A percentile compares a stretch with the other conserved stretches of the same genome.
These are phyloP conservation scores for Sporothrix sp. DNA, from an alignment of 2,329 filamentous ascomycete species.

Conservation along the genomic window DNA sequence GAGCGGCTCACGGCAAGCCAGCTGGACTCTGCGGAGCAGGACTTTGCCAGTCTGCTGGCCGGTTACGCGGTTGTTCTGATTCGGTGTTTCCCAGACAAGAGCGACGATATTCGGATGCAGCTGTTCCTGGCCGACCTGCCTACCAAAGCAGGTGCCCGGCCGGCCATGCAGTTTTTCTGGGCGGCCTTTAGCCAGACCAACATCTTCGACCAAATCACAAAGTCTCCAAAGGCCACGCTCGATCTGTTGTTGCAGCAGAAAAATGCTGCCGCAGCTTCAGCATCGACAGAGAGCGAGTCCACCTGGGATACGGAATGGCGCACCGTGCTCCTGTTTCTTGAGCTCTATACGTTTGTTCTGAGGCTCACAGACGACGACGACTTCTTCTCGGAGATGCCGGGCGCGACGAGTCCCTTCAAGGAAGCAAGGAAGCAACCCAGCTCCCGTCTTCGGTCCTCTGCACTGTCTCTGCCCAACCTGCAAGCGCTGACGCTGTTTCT, in stretches of 20 bases:
- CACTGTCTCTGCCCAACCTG: conserved; percentile 56
- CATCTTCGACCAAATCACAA: conserved; percentile 28
- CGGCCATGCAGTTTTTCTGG: conserved; percentile 81
- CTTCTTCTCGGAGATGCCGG: conserved; percentile 56
- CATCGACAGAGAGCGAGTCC: conserved; percentile 19
- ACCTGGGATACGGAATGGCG: conserved; percentile 66
- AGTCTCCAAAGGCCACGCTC: conserved; percentile 24
- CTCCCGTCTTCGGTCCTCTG: conserved; percentile 49
- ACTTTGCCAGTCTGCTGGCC: conserved; percentile 64
- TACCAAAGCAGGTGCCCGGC: conserved; percentile 34
- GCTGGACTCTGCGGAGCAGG: conserved; percentile 15
- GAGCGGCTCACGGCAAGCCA: conserved; percentile 28
- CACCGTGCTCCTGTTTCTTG: conserved; percentile 79
- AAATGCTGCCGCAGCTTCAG: conserved; percentile 11
- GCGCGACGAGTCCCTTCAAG: neutral
- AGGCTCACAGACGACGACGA: conserved; percentile 95
- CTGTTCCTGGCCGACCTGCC: conserved; percentile 67
- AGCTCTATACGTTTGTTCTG: conserved; percentile 86
- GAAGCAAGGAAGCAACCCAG: conserved; percentile 22
- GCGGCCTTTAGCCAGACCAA: conserved; percentile 42
- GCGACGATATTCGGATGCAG: conserved; percentile 91
- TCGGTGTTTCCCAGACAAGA: conserved; percentile 69
- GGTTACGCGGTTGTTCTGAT: conserved; percentile 80
- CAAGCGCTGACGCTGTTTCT: no score
- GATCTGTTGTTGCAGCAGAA: conserved; percentile 21